phyloP scores from a whole-genome alignment of 208 protist species.

The Wallacemonas rigidus region DNA sequence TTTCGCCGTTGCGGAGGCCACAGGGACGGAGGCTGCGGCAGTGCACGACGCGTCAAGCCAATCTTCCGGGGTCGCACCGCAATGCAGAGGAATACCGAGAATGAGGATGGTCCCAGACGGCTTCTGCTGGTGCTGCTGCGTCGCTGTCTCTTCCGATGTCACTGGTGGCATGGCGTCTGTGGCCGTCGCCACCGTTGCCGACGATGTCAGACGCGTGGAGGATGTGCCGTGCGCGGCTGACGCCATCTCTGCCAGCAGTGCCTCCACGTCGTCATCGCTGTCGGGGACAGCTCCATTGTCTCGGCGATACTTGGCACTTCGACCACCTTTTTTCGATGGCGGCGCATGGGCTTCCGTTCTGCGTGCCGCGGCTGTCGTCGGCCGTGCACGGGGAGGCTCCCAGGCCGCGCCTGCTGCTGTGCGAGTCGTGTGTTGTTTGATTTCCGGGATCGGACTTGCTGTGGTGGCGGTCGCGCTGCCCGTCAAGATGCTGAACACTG shows the following conservation, averaged over 20 bases:
- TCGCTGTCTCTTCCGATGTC: neutral
- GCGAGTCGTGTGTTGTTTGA: no score
- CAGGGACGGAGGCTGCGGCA: neutral
- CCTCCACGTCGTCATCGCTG: neutral
- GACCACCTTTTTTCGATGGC: no score
- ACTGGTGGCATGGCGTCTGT: neutral
- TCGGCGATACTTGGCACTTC: neutral
- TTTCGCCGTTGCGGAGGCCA: neutral
- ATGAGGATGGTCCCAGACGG: neutral
- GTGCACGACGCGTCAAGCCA: neutral
- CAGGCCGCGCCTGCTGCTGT: neutral
- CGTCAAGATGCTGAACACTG: constrained; percentile 7
- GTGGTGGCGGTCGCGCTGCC: neutral
- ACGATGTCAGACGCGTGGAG: neutral
- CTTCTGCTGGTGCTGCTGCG: no score
- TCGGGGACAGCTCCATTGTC: neutral
- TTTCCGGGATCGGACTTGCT: no score
- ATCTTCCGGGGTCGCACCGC: constrained; percentile 5
- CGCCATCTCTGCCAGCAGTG: neutral
- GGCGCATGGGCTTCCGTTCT: no score
- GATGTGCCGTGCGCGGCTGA: neutral
- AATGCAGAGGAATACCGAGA: constrained; percentile 11
- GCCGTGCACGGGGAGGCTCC: neutral
- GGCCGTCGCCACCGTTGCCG: neutral
- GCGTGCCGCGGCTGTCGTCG: neutral